Conservation (phyloP, 345 rosid genomes). For the Odontarrhena argentea region DNA sequence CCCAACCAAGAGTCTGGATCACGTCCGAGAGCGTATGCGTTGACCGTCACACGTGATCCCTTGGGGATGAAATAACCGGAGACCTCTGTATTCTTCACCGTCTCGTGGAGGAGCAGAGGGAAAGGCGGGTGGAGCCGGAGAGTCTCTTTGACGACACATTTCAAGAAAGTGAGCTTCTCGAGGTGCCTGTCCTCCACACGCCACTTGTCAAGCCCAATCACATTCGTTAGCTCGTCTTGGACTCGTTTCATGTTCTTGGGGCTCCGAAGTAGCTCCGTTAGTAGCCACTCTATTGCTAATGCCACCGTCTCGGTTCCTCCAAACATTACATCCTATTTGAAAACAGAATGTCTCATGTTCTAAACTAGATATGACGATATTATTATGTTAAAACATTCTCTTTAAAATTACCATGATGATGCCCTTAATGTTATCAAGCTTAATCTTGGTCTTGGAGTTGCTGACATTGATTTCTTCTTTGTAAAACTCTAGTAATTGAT, state of each 20-base stretch:
- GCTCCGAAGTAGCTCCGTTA: conserved; percentile 59
- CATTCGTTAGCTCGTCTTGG: conserved; percentile 58
- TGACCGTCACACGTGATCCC: conserved; percentile 62
- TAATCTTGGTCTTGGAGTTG: conserved; percentile 51
- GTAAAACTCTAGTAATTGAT: conserved; percentile 70
- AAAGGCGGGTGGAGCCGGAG: conserved; percentile 79
- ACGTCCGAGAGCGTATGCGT: conserved; percentile 58
- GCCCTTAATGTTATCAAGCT: conserved; percentile 75
- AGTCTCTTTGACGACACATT: conserved; percentile 60
- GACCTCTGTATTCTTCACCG: conserved; percentile 48
- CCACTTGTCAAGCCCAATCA: conserved; percentile 53
- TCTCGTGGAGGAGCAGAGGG: conserved; percentile 73
- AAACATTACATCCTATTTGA: conserved; percentile 43
- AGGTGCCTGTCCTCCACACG: conserved; percentile 55
- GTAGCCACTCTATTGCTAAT: conserved; percentile 67
- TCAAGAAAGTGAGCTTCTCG: conserved; percentile 54
- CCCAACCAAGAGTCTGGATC: conserved; percentile 58
- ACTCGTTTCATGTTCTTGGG: conserved; percentile 54
- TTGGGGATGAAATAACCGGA: conserved; percentile 56
- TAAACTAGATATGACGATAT: not conserved
- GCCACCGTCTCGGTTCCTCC: conserved; percentile 83
- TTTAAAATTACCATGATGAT: conserved; percentile 68
- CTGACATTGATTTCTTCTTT: conserved; percentile 51
- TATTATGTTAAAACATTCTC: too few species aligned
- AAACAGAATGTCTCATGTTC: not conserved